Conservation (phyloP, 1,284 basidiomycete genomes). For the Cyathus pygmaeus region DNA sequence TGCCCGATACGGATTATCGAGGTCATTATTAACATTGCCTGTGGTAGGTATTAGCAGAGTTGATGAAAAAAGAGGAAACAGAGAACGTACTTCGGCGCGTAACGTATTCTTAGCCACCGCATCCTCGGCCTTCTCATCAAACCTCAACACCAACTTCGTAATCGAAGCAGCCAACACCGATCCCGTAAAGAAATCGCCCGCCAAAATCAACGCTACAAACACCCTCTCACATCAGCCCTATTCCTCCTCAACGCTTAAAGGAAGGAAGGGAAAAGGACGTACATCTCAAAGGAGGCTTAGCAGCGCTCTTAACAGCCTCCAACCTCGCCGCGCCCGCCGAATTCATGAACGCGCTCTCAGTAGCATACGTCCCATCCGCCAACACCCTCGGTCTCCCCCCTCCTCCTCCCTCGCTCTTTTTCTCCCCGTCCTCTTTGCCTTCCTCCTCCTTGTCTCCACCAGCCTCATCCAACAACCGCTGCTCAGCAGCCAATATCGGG, state of each 20-base stretch:
- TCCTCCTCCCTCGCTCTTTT: constrained; percentile 62
- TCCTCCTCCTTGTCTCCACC: constrained; percentile 60
- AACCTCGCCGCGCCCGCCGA: constrained; percentile 68
- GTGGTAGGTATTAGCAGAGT: constrained; percentile 4
- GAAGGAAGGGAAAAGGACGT: constrained; percentile 23
- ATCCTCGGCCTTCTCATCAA: constrained; percentile 71
- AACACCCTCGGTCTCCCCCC: constrained; percentile 72
- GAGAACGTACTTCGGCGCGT: constrained; percentile 81
- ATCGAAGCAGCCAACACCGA: constrained; percentile 89
- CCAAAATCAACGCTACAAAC: constrained; percentile 81
- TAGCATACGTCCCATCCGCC: constrained; percentile 98
- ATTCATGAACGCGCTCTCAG: constrained; percentile 91
- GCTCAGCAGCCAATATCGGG: constrained; percentile 93
- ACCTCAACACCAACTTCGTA: constrained; percentile 92
- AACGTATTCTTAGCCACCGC: constrained; percentile 73
- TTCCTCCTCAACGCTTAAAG: no score
- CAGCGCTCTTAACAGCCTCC: constrained; percentile 85
- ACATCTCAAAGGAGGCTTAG: constrained; percentile 92
- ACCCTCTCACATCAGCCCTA: constrained; percentile 6
- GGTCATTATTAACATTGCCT: constrained; percentile 99
- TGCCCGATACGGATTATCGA: constrained; percentile 97
- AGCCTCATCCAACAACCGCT: constrained; percentile 82
- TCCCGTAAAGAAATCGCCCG: constrained; percentile 98
- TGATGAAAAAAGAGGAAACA: not conserved
- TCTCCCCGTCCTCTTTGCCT: constrained; percentile 54